Evolutionary conservation across 371 early-diverging fungal species (phyloP), one percentile per base, ranked within the genome.

Genomic region (Umbelopsis sp.): DNA sequence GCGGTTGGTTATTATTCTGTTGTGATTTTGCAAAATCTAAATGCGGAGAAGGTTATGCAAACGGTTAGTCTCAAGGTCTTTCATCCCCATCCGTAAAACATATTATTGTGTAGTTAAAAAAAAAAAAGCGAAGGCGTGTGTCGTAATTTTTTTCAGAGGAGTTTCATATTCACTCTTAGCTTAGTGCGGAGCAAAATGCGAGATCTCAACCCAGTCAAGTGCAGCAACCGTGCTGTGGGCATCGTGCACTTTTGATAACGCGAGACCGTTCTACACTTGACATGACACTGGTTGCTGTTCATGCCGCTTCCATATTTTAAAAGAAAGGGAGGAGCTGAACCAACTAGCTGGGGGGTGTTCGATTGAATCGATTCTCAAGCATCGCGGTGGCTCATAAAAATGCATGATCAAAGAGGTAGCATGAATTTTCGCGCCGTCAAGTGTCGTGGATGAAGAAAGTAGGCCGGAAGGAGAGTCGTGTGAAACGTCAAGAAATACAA

Each of bases 401-500:
- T 41, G 41, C 41, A 41, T 4, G 12, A 41, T 41, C 7, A 7
- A 41, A 12, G 12, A 7, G 7, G 41, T 41, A 7, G 12, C 10
- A 41, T 10, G 41, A 41, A 41, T 41, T 41, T 41, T 41, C 41
- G 41, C 41, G 41, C 4, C 12, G 12, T 41, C 41, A 41, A 41
- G 10, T 12, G 41, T 41, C 7, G 41, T 10, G 7, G 41, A 41
- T 41, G 41, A 41, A 10, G 41, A 7, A 41, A 41, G 41, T 12
- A 7, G 7, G 41, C 41, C 41, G 41, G 41, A 41, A 41, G 7
- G 41, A 41, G 12, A 7, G 41, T 48, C 48, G 48, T 48, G 48
- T 48, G 48, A 48, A 48, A 48, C 48, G 16, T 57, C 86, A 12
- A 90, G 70, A 91, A 65, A 65, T 44, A 63, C 25, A 65, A 65